phyloP scores from a whole-genome alignment of 2,329 filamentous ascomycete genomes.

The Colletotrichum falcatum region DNA sequence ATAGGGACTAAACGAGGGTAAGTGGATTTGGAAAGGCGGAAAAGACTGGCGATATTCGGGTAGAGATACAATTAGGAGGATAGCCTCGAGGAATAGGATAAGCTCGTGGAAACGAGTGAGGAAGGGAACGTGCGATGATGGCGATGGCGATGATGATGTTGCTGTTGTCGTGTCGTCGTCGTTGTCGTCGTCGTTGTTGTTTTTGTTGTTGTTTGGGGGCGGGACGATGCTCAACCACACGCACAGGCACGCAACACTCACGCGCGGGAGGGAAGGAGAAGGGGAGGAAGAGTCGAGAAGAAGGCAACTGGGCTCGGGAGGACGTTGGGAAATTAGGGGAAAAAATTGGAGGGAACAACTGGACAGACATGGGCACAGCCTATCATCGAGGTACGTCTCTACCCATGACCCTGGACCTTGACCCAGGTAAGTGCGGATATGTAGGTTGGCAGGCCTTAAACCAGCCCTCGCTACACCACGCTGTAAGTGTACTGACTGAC shows the following conservation, averaged over 20 bases:
- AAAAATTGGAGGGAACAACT: conserved; percentile 31
- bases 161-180: neutral
- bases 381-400: conserved; percentile 24
- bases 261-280: conserved; percentile 21
- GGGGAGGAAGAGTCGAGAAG: conserved; percentile 13
- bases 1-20: conserved; percentile 35
- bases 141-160: conserved; percentile 6
- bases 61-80: conserved; percentile 38
- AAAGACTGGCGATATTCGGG: conserved; percentile 11
- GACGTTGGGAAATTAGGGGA: conserved; percentile 30
- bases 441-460: neutral
- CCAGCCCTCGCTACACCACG: neutral
- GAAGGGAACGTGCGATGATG: conserved; percentile 24
- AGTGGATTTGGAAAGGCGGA: conserved; percentile 1
- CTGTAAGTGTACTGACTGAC: too few relatives aligned
- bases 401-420: conserved; percentile 11
- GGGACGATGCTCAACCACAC: conserved; percentile 33
- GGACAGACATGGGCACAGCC: conserved; percentile 38
- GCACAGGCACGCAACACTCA: conserved; percentile 27
- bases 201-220: neutral
- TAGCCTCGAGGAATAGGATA: conserved; percentile 24
- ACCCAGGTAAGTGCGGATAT: too few relatives aligned
- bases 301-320: conserved; percentile 24
- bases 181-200: neutral
- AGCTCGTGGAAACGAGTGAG: conserved; percentile 28